phyloP scores from a whole-genome alignment of 805 yeast genomes.

The Candida railenensis region DNA sequence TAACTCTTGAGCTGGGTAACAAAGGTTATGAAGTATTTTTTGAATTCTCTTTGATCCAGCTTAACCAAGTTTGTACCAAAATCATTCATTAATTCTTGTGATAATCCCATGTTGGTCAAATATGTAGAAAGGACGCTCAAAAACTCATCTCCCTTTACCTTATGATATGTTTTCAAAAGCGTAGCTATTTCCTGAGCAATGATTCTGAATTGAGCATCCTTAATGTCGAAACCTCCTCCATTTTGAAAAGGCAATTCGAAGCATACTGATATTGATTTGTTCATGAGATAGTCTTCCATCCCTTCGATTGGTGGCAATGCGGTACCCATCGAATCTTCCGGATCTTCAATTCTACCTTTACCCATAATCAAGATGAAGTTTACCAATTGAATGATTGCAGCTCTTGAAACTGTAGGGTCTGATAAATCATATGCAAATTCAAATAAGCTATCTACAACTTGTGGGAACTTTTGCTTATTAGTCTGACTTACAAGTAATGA shows the following conservation, averaged over 20 bases:
- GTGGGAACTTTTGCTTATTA: slow-evolving; percentile 60
- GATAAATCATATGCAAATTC: slow-evolving; percentile 60
- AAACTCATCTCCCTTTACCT: slow-evolving; percentile 40
- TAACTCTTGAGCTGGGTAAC: slow-evolving; percentile 31
- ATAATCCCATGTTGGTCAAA: slow-evolving; percentile 56
- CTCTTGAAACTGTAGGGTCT: slow-evolving; percentile 66
- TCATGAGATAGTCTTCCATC: slow-evolving; percentile 66
- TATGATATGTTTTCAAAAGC: slow-evolving; percentile 61
- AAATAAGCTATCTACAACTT: slow-evolving; percentile 60
- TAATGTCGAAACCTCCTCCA: slow-evolving; percentile 49
- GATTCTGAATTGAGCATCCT: slow-evolving; percentile 77
- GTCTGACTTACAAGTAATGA: slow-evolving; percentile 71
- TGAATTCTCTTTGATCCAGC: slow-evolving; percentile 61
- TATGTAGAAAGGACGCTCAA: slow-evolving; percentile 50
- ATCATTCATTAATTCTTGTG: slow-evolving; percentile 57
- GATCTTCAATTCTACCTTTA: slow-evolving; percentile 61
- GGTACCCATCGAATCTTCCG: slow-evolving; percentile 50
- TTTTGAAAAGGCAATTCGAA: slow-evolving; percentile 82
- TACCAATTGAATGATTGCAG: slow-evolving; percentile 67
- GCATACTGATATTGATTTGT: slow-evolving; percentile 61
- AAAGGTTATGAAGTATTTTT: slow-evolving; percentile 60
- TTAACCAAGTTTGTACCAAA: slow-evolving; percentile 59
- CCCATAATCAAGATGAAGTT: slow-evolving; percentile 59
- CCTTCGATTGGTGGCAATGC: slow-evolving; percentile 61
- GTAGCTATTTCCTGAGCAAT: slow-evolving; percentile 73